These are phyloP conservation scores for Rhizopogon vesiculosus DNA, from an alignment of 768 basidiomycete species.

Conservation along the genomic window DNA sequence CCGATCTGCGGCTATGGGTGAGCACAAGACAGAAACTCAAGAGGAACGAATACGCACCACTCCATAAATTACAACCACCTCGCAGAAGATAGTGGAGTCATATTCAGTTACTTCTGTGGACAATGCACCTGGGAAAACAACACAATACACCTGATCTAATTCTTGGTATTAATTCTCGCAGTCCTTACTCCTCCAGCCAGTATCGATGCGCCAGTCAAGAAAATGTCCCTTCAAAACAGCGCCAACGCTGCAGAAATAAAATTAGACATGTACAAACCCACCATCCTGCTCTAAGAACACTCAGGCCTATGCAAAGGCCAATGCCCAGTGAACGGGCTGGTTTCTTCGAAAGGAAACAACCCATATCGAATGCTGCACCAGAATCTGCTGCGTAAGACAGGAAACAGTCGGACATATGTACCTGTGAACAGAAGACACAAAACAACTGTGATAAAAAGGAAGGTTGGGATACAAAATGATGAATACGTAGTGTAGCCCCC, in stretches of 20 bases:
- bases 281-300: slow-evolving; percentile 95
- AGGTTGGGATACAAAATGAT: too few species aligned
- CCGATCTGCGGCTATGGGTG: slow-evolving; percentile 56
- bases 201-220: slow-evolving; percentile 94
- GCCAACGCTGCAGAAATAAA: background rate
- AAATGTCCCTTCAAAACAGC: slow-evolving; percentile 75
- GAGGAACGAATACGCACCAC: slow-evolving; percentile 51
- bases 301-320: slow-evolving; percentile 88
- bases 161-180: slow-evolving; percentile 95
- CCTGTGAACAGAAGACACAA: slow-evolving; percentile 91
- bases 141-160: slow-evolving; percentile 78
- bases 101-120: background rate
- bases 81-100: slow-evolving; percentile 78
- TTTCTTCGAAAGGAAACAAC: slow-evolving; percentile 85
- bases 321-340: slow-evolving; percentile 90
- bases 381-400: slow-evolving; percentile 44
- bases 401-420: slow-evolving; percentile 26
- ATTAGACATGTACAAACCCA: slow-evolving; percentile 31
- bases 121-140: background rate
- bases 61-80: slow-evolving; percentile 98
- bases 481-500: too few species aligned
- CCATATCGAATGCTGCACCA: slow-evolving; percentile 91
- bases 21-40: background rate
- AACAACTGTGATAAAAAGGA: slow-evolving; percentile 49
- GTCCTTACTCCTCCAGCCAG: slow-evolving; percentile 92